Conservation (phyloP, 495 filamentous ascomycete genomes). For the Collariella sp. region DNA sequence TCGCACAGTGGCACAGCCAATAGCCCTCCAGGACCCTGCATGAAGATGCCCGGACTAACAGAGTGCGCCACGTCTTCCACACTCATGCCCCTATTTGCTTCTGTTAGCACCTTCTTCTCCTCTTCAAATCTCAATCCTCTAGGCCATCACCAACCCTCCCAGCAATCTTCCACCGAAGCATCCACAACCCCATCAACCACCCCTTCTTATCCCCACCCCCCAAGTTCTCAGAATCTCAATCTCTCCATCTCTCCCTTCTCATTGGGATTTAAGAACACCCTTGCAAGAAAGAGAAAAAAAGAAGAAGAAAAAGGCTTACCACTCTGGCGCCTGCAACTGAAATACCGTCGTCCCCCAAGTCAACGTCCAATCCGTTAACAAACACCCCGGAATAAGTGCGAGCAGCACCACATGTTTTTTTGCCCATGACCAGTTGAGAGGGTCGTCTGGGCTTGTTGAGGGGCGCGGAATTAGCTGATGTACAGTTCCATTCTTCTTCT, state of each 20-base stretch:
- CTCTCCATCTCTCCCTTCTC: too few relatives aligned
- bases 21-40: conserved; percentile 47
- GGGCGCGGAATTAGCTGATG: conserved; percentile 2
- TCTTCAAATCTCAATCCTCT: too few relatives aligned
- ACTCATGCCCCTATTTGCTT: conserved; percentile 31
- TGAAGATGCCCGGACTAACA: conserved; percentile 43
- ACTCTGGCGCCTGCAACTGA: conserved; percentile 40
- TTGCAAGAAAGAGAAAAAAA: too few relatives aligned
- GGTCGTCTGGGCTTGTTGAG: conserved; percentile 43
- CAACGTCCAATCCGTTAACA: conserved; percentile 35
- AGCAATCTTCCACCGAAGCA: too few relatives aligned
- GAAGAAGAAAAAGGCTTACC: conserved; percentile 18
- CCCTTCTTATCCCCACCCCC: too few relatives aligned
- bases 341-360: conserved; percentile 45
- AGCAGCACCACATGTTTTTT: conserved; percentile 44
- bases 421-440: conserved; percentile 46
- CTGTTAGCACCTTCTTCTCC: too few relatives aligned
- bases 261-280: too few relatives aligned
- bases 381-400: conserved; percentile 7
- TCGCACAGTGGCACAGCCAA: conserved; percentile 44
- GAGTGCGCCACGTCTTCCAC: conserved; percentile 37
- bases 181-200: too few relatives aligned
- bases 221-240: too few relatives aligned
- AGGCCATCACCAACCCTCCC: too few relatives aligned
- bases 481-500: too few relatives aligned